A percentile compares a stretch with the other conserved stretches of the same genome.
Evolutionary conservation across 306 rosid genomes (phyloP).

Genomic region (Cucumis hystrix): DNA sequence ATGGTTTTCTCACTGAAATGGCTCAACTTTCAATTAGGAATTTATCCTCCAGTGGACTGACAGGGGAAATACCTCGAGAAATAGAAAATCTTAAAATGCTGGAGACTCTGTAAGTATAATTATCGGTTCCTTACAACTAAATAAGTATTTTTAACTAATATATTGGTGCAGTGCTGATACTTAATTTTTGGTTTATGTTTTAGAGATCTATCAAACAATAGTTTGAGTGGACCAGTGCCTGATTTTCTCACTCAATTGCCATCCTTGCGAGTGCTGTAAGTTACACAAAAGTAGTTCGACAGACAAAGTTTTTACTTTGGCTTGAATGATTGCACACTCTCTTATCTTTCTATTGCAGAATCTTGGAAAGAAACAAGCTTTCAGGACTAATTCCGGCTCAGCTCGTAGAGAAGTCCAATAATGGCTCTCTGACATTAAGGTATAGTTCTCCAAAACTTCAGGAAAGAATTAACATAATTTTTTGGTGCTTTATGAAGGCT

Average conservation of each 20-base stretch:
- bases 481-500: background rate
- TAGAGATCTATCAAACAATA: constrained; percentile 41
- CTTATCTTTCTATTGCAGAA: constrained; percentile 7
- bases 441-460: background rate
- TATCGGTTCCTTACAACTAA: background rate
- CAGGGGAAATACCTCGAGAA: constrained; percentile 18
- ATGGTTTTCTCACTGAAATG: background rate
- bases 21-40: constrained; percentile 13
- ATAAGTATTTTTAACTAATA: background rate
- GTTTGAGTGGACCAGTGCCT: constrained; percentile 24
- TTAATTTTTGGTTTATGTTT: background rate
- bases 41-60: constrained; percentile 27
- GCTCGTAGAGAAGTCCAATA: constrained; percentile 16
- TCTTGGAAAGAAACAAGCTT: constrained; percentile 25
- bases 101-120: constrained; percentile 21
- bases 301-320: background rate
- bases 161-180: background rate
- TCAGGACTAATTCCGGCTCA: constrained; percentile 18
- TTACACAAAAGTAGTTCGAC: background rate
- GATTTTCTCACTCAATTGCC: constrained; percentile 27
- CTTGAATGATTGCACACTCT: background rate
- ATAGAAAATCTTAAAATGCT: constrained; percentile 15
- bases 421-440: constrained; percentile 30
- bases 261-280: constrained; percentile 25
- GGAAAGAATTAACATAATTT: background rate